These are phyloP conservation scores for Petasospora rhodanensis DNA, from an alignment of 1,139 yeast species.

Conservation along the genomic window DNA sequence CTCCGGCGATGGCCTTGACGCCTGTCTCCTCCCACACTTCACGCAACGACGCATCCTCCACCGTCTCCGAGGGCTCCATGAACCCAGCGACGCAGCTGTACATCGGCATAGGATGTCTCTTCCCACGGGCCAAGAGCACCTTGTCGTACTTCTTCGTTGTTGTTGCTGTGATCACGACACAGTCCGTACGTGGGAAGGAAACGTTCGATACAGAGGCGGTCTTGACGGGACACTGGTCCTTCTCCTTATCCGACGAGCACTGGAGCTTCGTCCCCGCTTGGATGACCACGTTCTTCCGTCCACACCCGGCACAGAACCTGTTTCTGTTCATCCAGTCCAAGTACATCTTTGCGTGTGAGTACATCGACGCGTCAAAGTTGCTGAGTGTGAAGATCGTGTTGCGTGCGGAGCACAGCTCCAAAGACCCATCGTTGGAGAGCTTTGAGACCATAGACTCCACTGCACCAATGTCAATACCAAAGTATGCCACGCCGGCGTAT, in stretches of 20 bases:
- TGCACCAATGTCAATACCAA: conserved; percentile 56
- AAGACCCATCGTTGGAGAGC: conserved; percentile 3
- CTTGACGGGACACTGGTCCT: conserved; percentile 47
- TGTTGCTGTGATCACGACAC: conserved; percentile 79
- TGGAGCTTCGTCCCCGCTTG: conserved; percentile 79
- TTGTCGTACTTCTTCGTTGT: conserved; percentile 57
- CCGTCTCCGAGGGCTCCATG: conserved; percentile 90
- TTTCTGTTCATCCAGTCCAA: conserved; percentile 80
- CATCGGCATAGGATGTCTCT: conserved; percentile 49
- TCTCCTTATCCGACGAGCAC: conserved; percentile 43
- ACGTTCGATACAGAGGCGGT: conserved; percentile 46
- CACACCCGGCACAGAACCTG: conserved; percentile 87
- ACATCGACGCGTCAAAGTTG: conserved; percentile 56
- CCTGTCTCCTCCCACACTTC: conserved; percentile 98
- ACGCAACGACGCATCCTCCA: conserved; percentile 81
- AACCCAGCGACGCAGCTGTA: conserved; percentile 92
- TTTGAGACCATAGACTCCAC: conserved; percentile 3
- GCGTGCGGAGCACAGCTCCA: conserved; percentile 10
- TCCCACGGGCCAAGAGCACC: conserved; percentile 67
- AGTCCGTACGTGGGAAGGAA: conserved; percentile 89
- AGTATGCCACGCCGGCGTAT: conserved; percentile 71
- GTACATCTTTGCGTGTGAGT: conserved; percentile 79
- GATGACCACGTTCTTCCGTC: conserved; percentile 59
- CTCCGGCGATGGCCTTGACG: conserved; percentile 51
- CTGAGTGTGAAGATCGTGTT: conserved; percentile 28